Evolutionary conservation across 2,329 filamentous ascomycete genomes (phyloP), one percentile per base, ranked within the genome.

Genomic region (Fusarium floridanum): DNA sequence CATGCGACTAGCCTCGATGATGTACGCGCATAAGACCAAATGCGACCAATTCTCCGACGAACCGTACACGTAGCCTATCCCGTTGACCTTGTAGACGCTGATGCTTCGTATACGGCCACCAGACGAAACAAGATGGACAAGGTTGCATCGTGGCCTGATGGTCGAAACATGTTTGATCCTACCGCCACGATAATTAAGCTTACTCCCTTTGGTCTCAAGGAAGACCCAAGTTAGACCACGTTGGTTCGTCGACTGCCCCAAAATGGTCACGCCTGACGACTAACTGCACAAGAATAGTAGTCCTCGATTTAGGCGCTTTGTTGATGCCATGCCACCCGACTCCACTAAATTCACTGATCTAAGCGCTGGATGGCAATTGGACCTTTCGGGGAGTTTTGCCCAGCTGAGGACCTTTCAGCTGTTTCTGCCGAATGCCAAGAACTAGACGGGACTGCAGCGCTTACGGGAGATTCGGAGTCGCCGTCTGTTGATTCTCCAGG

Each of bases 141-240:
- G 53, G 14, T 36, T 32, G 29, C 53, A 36, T 56, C 53, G 29
- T 56, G 53, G 53, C 53, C 20, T 22, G n/a, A 57, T 57, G 29
- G 53, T 24, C 53, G 53, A 37, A 57, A 57, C 53, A 57, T 17
- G 53, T 24, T 57, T 57, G 29, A 57, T 57, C 53, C 53, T 36
- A 20, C 29, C 16, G 29, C 20, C n/a, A 36, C n/a, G 8, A 37
- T 20, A 57, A 57, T 29, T 36, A 57, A 57, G 53, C 53, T 36
- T 57, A 36, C n/a, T 57, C 14, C 34, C 9, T 57, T 57, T 12
- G 24, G 20, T 20, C n/a, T 36, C 20, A 57, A 57, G 36, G 29
- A 22, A 6, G 3, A 1, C 48, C 7, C 6, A 11, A 45, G 24
- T 10, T 14, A 57, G 14, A 17, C 29, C n/a, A 24, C 8, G 29